Percentiles rank a stretch among this genome's conserved stretches.
phyloP scores from a whole-genome alignment of 2,329 filamentous ascomycete species.

The Penicillium occitanis region DNA sequence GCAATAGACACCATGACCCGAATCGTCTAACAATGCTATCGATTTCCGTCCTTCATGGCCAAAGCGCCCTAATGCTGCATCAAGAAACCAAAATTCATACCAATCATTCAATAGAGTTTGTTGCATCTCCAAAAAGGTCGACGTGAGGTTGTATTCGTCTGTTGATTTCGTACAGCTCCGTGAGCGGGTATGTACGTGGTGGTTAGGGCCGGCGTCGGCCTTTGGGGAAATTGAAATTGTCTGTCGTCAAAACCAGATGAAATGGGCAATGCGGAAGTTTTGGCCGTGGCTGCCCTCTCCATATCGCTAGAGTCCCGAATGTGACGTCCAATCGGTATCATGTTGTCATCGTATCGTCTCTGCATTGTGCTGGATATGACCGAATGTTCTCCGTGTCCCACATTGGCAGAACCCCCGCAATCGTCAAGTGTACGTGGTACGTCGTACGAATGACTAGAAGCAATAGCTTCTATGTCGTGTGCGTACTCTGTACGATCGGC shows the following conservation, averaged over 20 bases:
- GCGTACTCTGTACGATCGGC: neutral
- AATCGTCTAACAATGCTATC: neutral
- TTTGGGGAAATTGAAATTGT: neutral
- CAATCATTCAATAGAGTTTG: slow-evolving; percentile 28
- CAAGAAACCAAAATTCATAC: neutral
- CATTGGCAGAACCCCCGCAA: neutral
- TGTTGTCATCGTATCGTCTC: neutral
- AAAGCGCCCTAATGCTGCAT: neutral
- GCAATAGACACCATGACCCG: neutral
- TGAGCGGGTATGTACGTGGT: neutral
- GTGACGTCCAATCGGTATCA: neutral
- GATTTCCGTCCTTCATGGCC: neutral
- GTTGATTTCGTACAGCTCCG: neutral
- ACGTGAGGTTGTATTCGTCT: neutral
- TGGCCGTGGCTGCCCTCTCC: neutral
- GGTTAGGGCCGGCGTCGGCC: neutral
- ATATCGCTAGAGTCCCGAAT: neutral
- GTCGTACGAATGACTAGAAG: neutral
- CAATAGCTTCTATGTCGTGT: neutral
- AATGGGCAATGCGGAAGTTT: neutral
- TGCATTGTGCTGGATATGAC: neutral
- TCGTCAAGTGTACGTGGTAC: neutral
- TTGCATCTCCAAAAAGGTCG: slow-evolving; percentile 28
- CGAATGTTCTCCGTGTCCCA: neutral
- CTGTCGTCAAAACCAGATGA: slow-evolving; percentile 2